A percentile compares a stretch with the other conserved stretches of the same genome.
phyloP scores from a whole-genome alignment of 2,329 filamentous ascomycete species.

The Xylariaceae sp. region DNA sequence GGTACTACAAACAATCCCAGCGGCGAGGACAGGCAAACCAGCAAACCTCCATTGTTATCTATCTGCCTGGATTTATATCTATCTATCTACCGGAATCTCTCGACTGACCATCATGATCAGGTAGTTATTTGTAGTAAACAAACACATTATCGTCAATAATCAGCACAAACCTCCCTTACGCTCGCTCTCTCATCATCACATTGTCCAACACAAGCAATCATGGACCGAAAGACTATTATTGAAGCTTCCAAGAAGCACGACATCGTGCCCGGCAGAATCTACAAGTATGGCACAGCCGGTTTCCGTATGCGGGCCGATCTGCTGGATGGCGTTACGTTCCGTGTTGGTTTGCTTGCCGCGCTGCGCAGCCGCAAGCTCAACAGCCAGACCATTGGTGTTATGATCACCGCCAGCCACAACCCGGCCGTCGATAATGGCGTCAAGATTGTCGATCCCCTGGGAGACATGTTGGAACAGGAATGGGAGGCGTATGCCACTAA shows the following conservation, averaged over 20 bases:
- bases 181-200: neutral
- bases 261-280: slow-evolving; percentile 50
- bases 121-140: slow-evolving; percentile 1
- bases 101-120: neutral
- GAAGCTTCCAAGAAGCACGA: slow-evolving; percentile 58
- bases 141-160: neutral
- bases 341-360: slow-evolving; percentile 82
- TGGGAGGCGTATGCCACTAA: slow-evolving; percentile 88
- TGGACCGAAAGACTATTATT: slow-evolving; percentile 51
- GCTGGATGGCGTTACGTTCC: slow-evolving; percentile 86
- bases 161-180: neutral
- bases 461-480: slow-evolving; percentile 93
- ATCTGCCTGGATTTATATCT: neutral
- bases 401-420: slow-evolving; percentile 95
- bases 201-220: slow-evolving; percentile 39
- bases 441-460: slow-evolving; percentile 95
- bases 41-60: neutral
- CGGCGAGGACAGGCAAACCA: neutral
- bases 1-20: slow-evolving; percentile 2
- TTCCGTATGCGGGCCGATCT: slow-evolving; percentile 70
- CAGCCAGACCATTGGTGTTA: slow-evolving; percentile 89
- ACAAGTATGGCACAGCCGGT: slow-evolving; percentile 63
- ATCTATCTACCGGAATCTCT: neutral
- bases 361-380: slow-evolving; percentile 85
- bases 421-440: slow-evolving; percentile 85